These are phyloP conservation scores for Camellia lanceoleosa DNA, from an alignment of 148 eudicot genomes.

Conservation along the genomic window DNA sequence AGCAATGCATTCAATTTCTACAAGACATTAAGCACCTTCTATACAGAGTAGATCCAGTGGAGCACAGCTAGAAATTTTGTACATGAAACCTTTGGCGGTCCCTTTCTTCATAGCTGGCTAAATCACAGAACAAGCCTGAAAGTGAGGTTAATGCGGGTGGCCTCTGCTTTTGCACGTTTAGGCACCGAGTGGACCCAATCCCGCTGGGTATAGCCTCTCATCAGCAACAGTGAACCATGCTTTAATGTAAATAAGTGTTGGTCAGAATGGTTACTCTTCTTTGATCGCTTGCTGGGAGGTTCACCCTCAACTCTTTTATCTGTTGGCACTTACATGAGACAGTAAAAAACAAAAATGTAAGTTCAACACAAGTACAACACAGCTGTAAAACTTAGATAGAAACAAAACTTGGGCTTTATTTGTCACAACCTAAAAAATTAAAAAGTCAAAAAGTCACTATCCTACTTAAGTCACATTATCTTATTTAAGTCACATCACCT, in stretches of 20 bases:
- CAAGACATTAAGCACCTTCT: background rate
- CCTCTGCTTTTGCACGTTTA: conserved; percentile 73
- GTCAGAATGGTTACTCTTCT: conserved; percentile 39
- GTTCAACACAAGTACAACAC: background rate
- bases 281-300: conserved; percentile 54
- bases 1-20: background rate
- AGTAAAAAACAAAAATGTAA: conserved; percentile 8
- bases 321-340: conserved; percentile 6
- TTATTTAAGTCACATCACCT: too few relatives aligned
- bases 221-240: conserved; percentile 83
- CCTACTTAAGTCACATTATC: too few relatives aligned
- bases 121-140: conserved; percentile 63
- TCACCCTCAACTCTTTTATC: conserved; percentile 33
- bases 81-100: background rate
- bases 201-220: conserved; percentile 89
- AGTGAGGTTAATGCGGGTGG: conserved; percentile 80
- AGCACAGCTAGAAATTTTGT: background rate
- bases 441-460: too few relatives aligned
- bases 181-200: conserved; percentile 97
- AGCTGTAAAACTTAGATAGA: background rate
- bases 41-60: background rate
- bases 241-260: conserved; percentile 59
- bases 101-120: background rate
- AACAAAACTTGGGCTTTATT: too few relatives aligned
- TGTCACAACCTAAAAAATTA: too few relatives aligned